These are phyloP conservation scores for Hypoxylon sp. DNA, from an alignment of 2,329 filamentous ascomycete genomes.

Conservation along the genomic window DNA sequence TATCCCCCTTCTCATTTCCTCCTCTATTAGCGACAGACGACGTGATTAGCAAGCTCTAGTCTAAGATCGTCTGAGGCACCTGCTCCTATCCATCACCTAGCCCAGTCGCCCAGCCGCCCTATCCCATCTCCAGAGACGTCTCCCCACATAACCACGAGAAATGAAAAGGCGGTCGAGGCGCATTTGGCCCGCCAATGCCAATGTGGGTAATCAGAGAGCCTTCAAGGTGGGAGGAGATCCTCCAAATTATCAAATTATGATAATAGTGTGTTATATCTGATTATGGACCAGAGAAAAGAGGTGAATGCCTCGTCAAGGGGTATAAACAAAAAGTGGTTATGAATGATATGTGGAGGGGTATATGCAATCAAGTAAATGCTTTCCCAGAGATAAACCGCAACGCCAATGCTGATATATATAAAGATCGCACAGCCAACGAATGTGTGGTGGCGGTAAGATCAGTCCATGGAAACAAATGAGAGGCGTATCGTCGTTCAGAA, in stretches of 20 bases:
- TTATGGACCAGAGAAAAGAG: constrained; percentile 27
- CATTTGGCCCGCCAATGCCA: constrained; percentile 22
- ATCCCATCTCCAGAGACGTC: constrained; percentile 9
- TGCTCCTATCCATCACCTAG: background rate
- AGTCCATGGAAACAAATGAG: constrained; percentile 36
- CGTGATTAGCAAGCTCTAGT: constrained; percentile 9
- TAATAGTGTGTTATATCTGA: constrained; percentile 29
- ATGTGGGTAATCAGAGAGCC: constrained; percentile 11
- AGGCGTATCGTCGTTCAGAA: constrained; percentile 39
- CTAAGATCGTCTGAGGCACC: constrained; percentile 7
- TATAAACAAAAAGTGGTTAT: constrained; percentile 34
- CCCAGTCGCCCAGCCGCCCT: background rate
- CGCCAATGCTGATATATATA: constrained; percentile 42
- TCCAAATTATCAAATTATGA: constrained; percentile 41
- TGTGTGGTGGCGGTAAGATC: constrained; percentile 19
- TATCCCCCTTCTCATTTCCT: background rate
- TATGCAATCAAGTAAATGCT: constrained; percentile 38
- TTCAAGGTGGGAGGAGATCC: background rate
- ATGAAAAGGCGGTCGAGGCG: constrained; percentile 8
- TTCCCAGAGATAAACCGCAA: constrained; percentile 35
- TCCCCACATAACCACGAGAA: constrained; percentile 20
- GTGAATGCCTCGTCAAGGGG: constrained; percentile 35
- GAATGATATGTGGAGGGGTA: constrained; percentile 39
- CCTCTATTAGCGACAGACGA: constrained; percentile 20
- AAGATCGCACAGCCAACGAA: constrained; percentile 25